phyloP scores from a whole-genome alignment of 331 rosid species.

The Pyracantha coccinea region DNA sequence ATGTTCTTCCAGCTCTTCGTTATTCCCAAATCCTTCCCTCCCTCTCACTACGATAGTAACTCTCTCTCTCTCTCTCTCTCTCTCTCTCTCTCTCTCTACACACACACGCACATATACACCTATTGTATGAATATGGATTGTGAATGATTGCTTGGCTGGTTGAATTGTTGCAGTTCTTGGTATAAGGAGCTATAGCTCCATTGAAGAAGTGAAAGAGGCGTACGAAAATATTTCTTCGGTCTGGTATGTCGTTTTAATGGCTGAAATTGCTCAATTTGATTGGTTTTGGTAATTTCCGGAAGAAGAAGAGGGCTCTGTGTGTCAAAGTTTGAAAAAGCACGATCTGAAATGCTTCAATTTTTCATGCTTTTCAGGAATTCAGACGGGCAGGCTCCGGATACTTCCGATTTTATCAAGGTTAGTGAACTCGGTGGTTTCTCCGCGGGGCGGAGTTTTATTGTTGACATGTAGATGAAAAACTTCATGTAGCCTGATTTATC shows the following conservation, averaged over 20 bases:
- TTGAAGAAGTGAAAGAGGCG: constrained; percentile 56
- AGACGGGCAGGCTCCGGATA: constrained; percentile 30
- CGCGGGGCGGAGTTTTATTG: not conserved
- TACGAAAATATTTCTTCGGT: constrained; percentile 40
- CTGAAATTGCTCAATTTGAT: not conserved
- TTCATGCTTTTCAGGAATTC: constrained; percentile 46
- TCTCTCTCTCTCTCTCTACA: not conserved
- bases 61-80: constrained; percentile 2
- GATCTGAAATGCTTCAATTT: not conserved
- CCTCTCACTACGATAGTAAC: constrained; percentile 72
- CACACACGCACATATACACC: no score
- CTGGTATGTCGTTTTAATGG: constrained; percentile 39
- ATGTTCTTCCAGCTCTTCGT: constrained; percentile 66
- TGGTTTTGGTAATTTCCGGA: not conserved
- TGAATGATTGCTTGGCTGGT: not conserved
- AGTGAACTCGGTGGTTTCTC: constrained; percentile 1
- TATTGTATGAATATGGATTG: not conserved
- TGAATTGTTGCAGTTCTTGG: constrained; percentile 41
- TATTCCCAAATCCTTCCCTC: constrained; percentile 76
- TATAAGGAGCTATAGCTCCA: constrained; percentile 38
- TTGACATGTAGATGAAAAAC: not conserved
- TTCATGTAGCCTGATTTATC: not conserved
- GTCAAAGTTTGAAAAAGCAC: not conserved
- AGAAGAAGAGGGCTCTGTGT: not conserved
- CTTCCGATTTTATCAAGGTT: constrained; percentile 57